phyloP scores from a whole-genome alignment of 2,329 filamentous ascomycete species.

The Botrytis squamosa region DNA sequence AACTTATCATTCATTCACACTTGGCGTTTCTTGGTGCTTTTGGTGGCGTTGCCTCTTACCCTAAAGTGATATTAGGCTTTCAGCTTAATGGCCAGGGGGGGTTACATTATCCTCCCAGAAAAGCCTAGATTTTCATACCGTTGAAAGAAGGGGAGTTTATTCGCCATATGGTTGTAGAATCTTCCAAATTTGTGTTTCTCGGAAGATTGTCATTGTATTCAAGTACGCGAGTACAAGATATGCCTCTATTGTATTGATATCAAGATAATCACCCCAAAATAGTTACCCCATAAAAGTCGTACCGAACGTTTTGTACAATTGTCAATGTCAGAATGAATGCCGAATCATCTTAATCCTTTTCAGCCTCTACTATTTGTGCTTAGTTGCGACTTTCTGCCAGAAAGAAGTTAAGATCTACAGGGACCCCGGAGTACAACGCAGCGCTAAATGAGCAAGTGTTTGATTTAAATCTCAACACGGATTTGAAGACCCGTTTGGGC shows the following conservation, averaged over 20 bases:
- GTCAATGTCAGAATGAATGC: background rate
- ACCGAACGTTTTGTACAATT: background rate
- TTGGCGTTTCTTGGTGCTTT: slow-evolving; percentile 1
- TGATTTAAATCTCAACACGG: slow-evolving; percentile 1
- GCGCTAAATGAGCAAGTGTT: slow-evolving; percentile 7
- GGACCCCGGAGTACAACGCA: background rate
- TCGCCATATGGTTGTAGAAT: background rate
- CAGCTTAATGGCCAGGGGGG: background rate
- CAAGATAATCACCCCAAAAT: background rate
- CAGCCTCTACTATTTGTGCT: background rate
- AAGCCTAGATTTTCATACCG: background rate
- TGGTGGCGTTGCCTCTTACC: background rate
- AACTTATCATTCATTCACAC: slow-evolving; percentile 1
- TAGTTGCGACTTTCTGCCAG: background rate
- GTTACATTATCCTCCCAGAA: background rate
- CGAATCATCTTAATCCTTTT: background rate
- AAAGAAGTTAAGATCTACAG: background rate
- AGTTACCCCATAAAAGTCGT: background rate
- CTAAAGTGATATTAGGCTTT: background rate
- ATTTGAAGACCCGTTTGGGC: background rate
- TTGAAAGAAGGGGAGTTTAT: background rate
- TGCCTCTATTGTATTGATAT: background rate
- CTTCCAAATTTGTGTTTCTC: background rate
- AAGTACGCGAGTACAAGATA: background rate
- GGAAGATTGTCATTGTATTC: background rate